Evolutionary conservation across 1,284 basidiomycete species (phyloP).

Genomic region (Marasmius sp.): DNA sequence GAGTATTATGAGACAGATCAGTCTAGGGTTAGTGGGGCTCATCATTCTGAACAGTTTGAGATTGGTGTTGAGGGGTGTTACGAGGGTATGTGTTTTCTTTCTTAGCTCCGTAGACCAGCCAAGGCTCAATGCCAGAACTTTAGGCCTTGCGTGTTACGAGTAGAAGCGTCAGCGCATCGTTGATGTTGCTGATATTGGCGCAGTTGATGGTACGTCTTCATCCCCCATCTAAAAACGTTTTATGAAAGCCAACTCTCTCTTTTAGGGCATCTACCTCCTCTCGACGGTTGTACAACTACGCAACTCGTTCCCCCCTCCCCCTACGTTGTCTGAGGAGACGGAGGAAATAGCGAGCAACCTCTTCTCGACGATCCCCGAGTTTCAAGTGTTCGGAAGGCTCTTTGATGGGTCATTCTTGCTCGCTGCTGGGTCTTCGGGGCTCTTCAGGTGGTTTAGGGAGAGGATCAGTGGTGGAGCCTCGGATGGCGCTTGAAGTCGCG

Average conservation of each 20-base stretch:
- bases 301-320: slow-evolving; percentile 66
- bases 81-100: slow-evolving; percentile 46
- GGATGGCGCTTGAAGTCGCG: slow-evolving; percentile 14
- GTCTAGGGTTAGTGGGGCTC: slow-evolving; percentile 65
- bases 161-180: slow-evolving; percentile 62
- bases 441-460: slow-evolving; percentile 48
- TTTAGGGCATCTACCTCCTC: slow-evolving; percentile 73
- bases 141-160: slow-evolving; percentile 66
- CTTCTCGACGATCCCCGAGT: slow-evolving; percentile 73
- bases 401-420: slow-evolving; percentile 73
- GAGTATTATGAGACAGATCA: slow-evolving; percentile 46
- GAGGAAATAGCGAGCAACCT: slow-evolving; percentile 44
- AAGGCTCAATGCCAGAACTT: background rate
- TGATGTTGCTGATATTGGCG: slow-evolving; percentile 72
- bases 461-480: slow-evolving; percentile 16
- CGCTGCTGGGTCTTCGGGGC: slow-evolving; percentile 45
- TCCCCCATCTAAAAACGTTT: background rate
- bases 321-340: slow-evolving; percentile 2
- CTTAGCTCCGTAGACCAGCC: background rate
- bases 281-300: slow-evolving; percentile 77
- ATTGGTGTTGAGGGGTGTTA: slow-evolving; percentile 63
- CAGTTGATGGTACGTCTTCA: slow-evolving; percentile 69
- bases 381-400: slow-evolving; percentile 68
- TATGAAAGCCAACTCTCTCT: slow-evolving; percentile 67
- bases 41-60: slow-evolving; percentile 73